A percentile compares a stretch with the other conserved stretches of the same genome.
Conservation (phyloP, 768 basidiomycete genomes). For the Vararia minispora region DNA sequence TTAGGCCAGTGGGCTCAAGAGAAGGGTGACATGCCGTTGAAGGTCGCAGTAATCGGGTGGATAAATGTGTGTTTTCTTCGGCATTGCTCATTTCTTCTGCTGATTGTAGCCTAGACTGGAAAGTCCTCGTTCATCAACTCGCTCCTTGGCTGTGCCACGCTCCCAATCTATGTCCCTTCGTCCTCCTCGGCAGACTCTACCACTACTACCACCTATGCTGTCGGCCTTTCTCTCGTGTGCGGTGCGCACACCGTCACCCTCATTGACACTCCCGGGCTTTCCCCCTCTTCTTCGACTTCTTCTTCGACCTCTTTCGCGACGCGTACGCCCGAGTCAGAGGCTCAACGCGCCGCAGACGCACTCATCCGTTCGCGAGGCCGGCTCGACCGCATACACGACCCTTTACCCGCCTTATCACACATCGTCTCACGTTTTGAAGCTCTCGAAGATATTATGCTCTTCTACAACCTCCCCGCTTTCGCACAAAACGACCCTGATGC, state of each 20-base stretch:
- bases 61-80: slow-evolving; percentile 44
- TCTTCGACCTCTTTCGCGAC: too few species aligned
- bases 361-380: slow-evolving; percentile 71
- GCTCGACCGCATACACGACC: slow-evolving; percentile 79
- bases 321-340: slow-evolving; percentile 26
- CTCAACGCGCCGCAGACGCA: slow-evolving; percentile 51
- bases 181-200: slow-evolving; percentile 46
- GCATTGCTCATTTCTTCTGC: slow-evolving; percentile 4
- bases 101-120: too few species aligned
- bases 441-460: slow-evolving; percentile 86
- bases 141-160: slow-evolving; percentile 36
- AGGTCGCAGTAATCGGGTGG: slow-evolving; percentile 74
- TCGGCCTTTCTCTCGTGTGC: too few species aligned
- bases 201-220: slow-evolving; percentile 59
- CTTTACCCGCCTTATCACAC: slow-evolving; percentile 43
- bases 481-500: slow-evolving; percentile 50
- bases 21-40: slow-evolving; percentile 41
- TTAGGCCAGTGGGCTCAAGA: slow-evolving; percentile 37
- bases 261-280: slow-evolving; percentile 85
- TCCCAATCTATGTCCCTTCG: slow-evolving; percentile 46
- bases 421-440: slow-evolving; percentile 57
- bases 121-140: slow-evolving; percentile 85
- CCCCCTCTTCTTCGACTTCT: slow-evolving; percentile 47
- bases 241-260: slow-evolving; percentile 53
- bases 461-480: slow-evolving; percentile 79